Evolutionary conservation across 768 basidiomycete species (phyloP), one percentile per base, ranked within the genome.

Genomic region (Pholiota conissans): DNA sequence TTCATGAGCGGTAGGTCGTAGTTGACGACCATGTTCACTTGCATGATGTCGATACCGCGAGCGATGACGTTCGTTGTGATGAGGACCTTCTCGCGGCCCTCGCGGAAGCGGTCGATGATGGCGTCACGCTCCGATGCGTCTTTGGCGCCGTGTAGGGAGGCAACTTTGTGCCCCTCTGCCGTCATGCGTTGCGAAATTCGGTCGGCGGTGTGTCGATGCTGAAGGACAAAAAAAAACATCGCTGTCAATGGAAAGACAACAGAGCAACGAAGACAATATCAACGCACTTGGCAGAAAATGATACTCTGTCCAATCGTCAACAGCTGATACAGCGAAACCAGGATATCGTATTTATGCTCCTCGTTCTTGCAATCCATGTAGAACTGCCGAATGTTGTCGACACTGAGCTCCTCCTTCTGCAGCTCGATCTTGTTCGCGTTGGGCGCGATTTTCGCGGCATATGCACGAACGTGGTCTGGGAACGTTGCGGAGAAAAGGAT

Each of bases 1-100:
- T 85, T 88, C 83, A 91, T 85, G 46, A 94, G 76, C 0, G 95
- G 95, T 26, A 97, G 82, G 69, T 98, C 95, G 69, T 98, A 99
- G 75, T 98, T 98, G 72, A 99, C 94, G n/a, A 98, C 96, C 95
- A 99, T 95, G 79, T 98, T 99, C 65, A 99, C 97, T 77, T 98
- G 96, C 55, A 94, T 80, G 67, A 99, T 97, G 67, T 99, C 97
- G 76, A 99, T 98, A 40, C 97, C 97, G 16, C 97, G 87, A 1
- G 97, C 95, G 61, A 98, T 91, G 68, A 99, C 97, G 73, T 99
- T 99, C 35, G 97, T 99, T 52, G 97, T 98, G 70, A 99, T 99
- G 63, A 99, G 76, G 49, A 84, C 82, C 80, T 99, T 99, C 70
- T 94, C 94, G 63, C 89, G 90, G 54, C 97, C 97, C 66, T 97